phyloP scores from a whole-genome alignment of 192 early-diverging fungal species.

The Coemansia sp. region DNA sequence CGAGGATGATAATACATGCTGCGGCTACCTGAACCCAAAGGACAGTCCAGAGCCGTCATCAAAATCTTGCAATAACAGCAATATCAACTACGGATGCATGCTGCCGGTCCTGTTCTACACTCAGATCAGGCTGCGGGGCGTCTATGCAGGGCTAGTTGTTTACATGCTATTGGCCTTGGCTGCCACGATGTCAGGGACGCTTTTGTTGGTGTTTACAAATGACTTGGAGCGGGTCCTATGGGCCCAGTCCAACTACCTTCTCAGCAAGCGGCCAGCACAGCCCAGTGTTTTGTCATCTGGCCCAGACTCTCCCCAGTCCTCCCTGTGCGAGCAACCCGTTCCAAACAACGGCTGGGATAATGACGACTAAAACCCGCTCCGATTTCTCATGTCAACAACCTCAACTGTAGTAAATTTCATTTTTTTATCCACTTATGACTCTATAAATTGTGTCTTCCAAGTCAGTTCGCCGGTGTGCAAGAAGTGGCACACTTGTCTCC shows the following conservation, averaged over 20 bases:
- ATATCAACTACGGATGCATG: constrained; percentile 28
- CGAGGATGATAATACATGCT: constrained; percentile 24
- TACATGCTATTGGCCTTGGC: constrained; percentile 25
- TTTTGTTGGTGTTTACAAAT: constrained; percentile 24
- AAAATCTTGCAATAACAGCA: constrained; percentile 6
- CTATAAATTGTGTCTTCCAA: too few relatives aligned
- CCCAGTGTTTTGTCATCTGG: background rate
- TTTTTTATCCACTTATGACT: too few relatives aligned
- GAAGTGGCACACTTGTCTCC: too few relatives aligned
- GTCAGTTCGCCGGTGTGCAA: too few relatives aligned
- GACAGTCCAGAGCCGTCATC: constrained; percentile 24
- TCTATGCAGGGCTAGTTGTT: constrained; percentile 34
- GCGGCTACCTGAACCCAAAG: constrained; percentile 29
- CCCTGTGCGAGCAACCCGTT: background rate
- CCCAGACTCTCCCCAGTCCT: background rate
- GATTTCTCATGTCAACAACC: too few relatives aligned
- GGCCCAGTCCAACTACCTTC: constrained; percentile 17
- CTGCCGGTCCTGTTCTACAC: constrained; percentile 30
- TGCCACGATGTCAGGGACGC: constrained; percentile 9
- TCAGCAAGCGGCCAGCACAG: background rate
- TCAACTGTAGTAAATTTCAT: background rate
- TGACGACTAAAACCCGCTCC: background rate
- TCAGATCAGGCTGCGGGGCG: constrained; percentile 20
- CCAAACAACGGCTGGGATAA: background rate
- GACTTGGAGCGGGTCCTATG: constrained; percentile 14